phyloP scores from a whole-genome alignment of 2,329 filamentous ascomycete genomes.

The Aschersonia sp. region DNA sequence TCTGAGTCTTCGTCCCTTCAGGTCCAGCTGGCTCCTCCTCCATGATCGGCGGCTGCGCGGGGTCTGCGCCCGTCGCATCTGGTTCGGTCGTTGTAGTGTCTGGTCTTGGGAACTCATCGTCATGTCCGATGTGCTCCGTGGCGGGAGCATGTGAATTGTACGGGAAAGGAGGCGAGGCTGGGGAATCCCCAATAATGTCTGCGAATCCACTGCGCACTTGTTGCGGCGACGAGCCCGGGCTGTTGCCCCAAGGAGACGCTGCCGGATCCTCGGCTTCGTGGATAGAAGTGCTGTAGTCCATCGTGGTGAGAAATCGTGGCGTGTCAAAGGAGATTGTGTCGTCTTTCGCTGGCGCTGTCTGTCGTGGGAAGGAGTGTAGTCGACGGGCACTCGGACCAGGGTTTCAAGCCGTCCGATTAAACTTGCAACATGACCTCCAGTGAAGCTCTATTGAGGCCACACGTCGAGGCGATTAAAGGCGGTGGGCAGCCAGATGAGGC shows the following conservation, averaged over 20 bases:
- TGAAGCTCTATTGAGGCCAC: too few species aligned
- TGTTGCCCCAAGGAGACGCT: conserved; percentile 41
- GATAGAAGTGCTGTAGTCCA: conserved; percentile 46
- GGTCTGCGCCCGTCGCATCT: conserved; percentile 21
- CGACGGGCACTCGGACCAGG: too few species aligned
- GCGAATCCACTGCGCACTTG: conserved; percentile 29
- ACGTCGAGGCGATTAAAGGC: too few species aligned
- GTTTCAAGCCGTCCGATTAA: too few species aligned
- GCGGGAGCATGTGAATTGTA: conserved; percentile 28
- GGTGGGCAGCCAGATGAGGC: too few species aligned
- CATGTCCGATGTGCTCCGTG: conserved; percentile 20
- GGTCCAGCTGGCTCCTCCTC: conserved; percentile 15
- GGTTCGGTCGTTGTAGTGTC: conserved; percentile 31
- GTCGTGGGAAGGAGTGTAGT: too few species aligned
- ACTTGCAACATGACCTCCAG: too few species aligned
- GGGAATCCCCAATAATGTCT: conserved; percentile 22
- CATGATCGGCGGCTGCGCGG: background rate
- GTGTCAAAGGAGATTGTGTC: background rate
- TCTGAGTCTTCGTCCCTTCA: conserved; percentile 1
- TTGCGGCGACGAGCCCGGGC: conserved; percentile 34
- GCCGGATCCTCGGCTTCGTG: conserved; percentile 37
- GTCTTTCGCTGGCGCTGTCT: background rate
- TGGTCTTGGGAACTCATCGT: conserved; percentile 28
- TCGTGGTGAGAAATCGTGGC: conserved; percentile 12
- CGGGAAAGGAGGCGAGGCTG: conserved; percentile 24